Percentiles rank a stretch among this genome's conserved stretches.
Evolutionary conservation across 805 yeast species (phyloP).

Genomic region (Metschnikowia proteae): DNA sequence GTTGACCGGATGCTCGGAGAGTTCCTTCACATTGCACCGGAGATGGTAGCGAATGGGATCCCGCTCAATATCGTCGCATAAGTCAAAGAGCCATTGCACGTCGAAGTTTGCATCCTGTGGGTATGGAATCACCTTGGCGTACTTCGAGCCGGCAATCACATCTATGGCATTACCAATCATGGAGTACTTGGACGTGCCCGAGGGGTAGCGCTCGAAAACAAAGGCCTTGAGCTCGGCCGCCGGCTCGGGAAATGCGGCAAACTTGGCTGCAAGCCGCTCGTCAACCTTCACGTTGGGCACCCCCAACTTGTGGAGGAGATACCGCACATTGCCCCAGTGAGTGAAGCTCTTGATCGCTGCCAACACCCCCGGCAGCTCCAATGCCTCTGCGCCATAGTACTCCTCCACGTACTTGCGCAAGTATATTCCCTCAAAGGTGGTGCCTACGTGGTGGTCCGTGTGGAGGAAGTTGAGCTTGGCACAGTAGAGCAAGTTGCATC

Average conservation of each 20-base stretch:
- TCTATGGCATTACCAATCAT: constrained; percentile 39
- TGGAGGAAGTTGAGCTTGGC: constrained; percentile 51
- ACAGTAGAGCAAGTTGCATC: constrained; percentile 41
- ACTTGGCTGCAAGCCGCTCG: constrained; percentile 25
- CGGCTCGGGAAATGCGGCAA: constrained; percentile 41
- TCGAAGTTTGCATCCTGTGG: constrained; percentile 26
- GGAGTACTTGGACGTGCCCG: constrained; percentile 49
- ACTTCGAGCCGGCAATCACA: constrained; percentile 32
- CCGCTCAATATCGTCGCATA: constrained; percentile 44
- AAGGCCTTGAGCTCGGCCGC: constrained; percentile 35
- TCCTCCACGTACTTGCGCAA: constrained; percentile 36
- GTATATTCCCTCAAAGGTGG: constrained; percentile 45
- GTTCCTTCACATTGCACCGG: constrained; percentile 33
- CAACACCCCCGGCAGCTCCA: constrained; percentile 40
- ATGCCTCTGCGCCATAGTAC: constrained; percentile 38
- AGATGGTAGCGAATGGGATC: constrained; percentile 50
- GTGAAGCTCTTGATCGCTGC: constrained; percentile 48
- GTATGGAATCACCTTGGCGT: constrained; percentile 37
- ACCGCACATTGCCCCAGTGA: constrained; percentile 54
- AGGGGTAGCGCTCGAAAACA: constrained; percentile 46
- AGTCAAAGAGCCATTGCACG: constrained; percentile 30
- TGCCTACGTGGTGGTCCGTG: constrained; percentile 53
- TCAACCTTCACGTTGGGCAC: constrained; percentile 36
- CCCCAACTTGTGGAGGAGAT: constrained; percentile 41
- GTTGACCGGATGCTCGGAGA: constrained; percentile 32